Evolutionary conservation across 176 grass and related monocot species (phyloP).

Genomic region (Canna indica): DNA sequence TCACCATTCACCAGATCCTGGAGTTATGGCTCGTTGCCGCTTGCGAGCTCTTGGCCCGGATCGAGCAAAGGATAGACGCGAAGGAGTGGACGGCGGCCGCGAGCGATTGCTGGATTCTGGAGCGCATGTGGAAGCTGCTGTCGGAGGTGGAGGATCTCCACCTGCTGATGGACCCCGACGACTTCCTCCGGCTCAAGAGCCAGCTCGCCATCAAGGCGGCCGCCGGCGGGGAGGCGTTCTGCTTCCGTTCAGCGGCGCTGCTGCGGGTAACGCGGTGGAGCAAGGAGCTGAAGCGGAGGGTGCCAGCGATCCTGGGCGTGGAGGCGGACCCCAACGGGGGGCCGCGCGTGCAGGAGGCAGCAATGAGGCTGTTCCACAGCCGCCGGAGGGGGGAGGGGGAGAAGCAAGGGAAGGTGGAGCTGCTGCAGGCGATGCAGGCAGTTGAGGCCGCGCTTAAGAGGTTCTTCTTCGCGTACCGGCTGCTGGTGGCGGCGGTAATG

Average conservation of each 20-base stretch:
- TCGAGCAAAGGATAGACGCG: slow-evolving; percentile 38
- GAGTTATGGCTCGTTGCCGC: slow-evolving; percentile 74
- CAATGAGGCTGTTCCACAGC: slow-evolving; percentile 82
- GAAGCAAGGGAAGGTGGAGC: slow-evolving; percentile 51
- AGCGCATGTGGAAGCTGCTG: slow-evolving; percentile 81
- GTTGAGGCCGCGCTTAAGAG: slow-evolving; percentile 56
- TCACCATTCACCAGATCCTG: slow-evolving; percentile 73
- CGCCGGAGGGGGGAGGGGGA: slow-evolving; percentile 44
- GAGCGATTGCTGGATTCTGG: slow-evolving; percentile 67
- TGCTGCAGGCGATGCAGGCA: slow-evolving; percentile 71
- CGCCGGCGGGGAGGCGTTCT: slow-evolving; percentile 50
- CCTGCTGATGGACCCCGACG: slow-evolving; percentile 83
- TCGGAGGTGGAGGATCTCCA: slow-evolving; percentile 81
- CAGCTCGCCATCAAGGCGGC: slow-evolving; percentile 51
- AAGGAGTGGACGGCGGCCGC: slow-evolving; percentile 59
- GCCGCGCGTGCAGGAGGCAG: slow-evolving; percentile 72
- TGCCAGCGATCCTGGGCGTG: slow-evolving; percentile 64
- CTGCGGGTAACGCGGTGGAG: slow-evolving; percentile 39
- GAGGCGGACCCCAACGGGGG: slow-evolving; percentile 86
- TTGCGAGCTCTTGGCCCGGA: slow-evolving; percentile 42
- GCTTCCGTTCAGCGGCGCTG: slow-evolving; percentile 60
- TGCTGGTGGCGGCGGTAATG: slow-evolving; percentile 52
- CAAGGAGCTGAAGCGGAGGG: slow-evolving; percentile 52
- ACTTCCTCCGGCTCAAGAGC: slow-evolving; percentile 86
- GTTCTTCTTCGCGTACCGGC: slow-evolving; percentile 86